A percentile compares a stretch with the other conserved stretches of the same genome.
These are phyloP conservation scores for Chaetothyriales sp. DNA, from an alignment of 2,329 filamentous ascomycete species.

Conservation along the genomic window DNA sequence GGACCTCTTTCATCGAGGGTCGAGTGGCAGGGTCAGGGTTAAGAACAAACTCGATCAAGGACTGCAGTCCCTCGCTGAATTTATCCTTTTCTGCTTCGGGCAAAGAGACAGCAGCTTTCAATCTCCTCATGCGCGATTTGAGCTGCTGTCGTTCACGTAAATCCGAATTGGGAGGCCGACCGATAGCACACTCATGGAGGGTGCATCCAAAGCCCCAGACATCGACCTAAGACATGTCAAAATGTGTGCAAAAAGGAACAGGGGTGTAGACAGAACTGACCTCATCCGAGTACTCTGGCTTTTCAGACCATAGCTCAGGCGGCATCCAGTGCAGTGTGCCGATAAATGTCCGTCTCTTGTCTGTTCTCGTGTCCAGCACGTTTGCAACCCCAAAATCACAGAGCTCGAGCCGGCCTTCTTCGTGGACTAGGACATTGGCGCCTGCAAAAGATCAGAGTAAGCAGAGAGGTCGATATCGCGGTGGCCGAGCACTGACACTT, in stretches of 20 bases:
- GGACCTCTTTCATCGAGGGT: conserved; percentile 32
- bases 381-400: conserved; percentile 53
- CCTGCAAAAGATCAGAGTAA: conserved; percentile 22
- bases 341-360: conserved; percentile 50
- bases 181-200: conserved; percentile 34
- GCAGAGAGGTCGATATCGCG: neutral
- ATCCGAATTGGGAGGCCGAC: conserved; percentile 34
- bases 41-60: conserved; percentile 30
- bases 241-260: conserved; percentile 1
- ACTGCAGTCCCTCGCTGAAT: conserved; percentile 31
- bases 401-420: conserved; percentile 47
- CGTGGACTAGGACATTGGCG: conserved; percentile 48
- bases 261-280: conserved; percentile 17
- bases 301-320: conserved; percentile 39
- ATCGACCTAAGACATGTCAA: conserved; percentile 25
- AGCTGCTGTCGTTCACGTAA: conserved; percentile 25
- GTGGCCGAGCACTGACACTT: conserved; percentile 33
- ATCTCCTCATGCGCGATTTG: conserved; percentile 27
- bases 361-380: conserved; percentile 42
- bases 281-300: conserved; percentile 33
- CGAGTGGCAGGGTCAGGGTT: conserved; percentile 29
- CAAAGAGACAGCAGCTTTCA: conserved; percentile 28
- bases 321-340: conserved; percentile 55
- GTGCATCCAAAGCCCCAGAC: conserved; percentile 38
- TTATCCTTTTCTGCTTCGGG: conserved; percentile 24